Base-by-base conservation (phyloP, 371 early-diverging fungal genomes). In the Nosema muscidifuracis region DNA sequence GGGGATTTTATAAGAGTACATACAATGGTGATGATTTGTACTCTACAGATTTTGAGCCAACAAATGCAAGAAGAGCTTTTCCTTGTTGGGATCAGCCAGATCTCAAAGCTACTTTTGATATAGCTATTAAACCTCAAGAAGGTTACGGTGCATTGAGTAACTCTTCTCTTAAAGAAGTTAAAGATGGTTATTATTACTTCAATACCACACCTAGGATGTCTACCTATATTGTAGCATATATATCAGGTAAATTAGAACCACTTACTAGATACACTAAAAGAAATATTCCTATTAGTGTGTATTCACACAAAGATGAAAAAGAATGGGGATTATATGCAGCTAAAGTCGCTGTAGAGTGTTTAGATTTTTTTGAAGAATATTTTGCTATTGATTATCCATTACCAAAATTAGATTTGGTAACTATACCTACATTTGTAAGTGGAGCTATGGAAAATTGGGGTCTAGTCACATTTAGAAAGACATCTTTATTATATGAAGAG, bases 361-460 rank as follows among this genome's bases (percentile, higher is more conserved):
- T 93, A n/a, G 90, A 90, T 76, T 89, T 86, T 80, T 91, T 89
- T 78, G 86, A 87, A 36, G 86, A 89, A 68, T 88, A 89, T 62
- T 92, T 93, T 83, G 85, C 86, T 71, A 84, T 87, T 38, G 85
- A 87, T 26, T 92, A 92, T 82, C 91, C 91, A 26, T 81, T 93
- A 43, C 87, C 90, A 57, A 93, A 93, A 84, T 82, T 89, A 69
- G 94, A 93, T 82, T 84, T 91, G 80, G 85, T 93, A 31, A 90
- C 92, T 36, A 87, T 93, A 36, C 91, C 90, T 30, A 90, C 90
- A 76, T 92, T 92, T 82, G 86, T 87, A 36, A 87, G 87, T 44
- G 90, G 90, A n/a, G 87, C 86, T 30, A 85, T 86, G 86, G 81
- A 93, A 81, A 94, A 94, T 83, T 93, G 92, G 93, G 92, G 92